Evolutionary conservation across 805 yeast genomes (phyloP), one percentile per base, ranked within the genome.

Genomic region (Wickerhamomyces pijperi): DNA sequence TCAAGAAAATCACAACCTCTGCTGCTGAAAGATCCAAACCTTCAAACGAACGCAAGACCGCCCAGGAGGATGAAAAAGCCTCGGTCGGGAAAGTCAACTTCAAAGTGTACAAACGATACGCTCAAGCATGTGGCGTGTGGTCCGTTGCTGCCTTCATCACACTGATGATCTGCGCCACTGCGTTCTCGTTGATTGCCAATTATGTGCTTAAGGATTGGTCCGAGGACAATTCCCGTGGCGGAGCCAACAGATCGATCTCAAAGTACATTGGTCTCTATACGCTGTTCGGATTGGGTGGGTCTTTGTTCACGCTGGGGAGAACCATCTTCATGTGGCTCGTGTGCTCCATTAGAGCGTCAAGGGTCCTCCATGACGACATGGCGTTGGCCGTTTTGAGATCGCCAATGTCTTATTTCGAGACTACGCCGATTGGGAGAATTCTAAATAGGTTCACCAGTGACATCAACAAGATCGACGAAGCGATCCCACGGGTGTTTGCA

Each of bases 161-260:
- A 35, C 44, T 57, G 33, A 45, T 67, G 53, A 47, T 65, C 47
- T 21, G 58, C 25, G 46, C 60, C 3, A 63, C 67, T 15, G 55
- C 70, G 13, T 52, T 59, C 36, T 56, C 59, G 16, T 48, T 65
- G 18, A 58, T 62, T 8, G 73, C 74, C 35, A 76, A 72, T 51
- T 74, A 74, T 52, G 77, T 84, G 79, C 63, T 80, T 47, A 79
- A 78, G 46, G 63, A 68, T 43, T 80, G 88, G 88, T 72, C 86
- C 2, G 84, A 78, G 47, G 55, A 61, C 8, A 60, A 63, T 32
- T 60, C 60, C 25, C 64, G 62, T 19, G 46, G 53, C 34, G 73
- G 73, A 12, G 29, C 51, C 2, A 78, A 75, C 44, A 50, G 54
- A 4, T 47, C 68, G 34, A 70, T 72, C 7, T 52, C 59, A 40